phyloP scores from a whole-genome alignment of 208 protist genomes.

The Leishmania lainsoni region DNA sequence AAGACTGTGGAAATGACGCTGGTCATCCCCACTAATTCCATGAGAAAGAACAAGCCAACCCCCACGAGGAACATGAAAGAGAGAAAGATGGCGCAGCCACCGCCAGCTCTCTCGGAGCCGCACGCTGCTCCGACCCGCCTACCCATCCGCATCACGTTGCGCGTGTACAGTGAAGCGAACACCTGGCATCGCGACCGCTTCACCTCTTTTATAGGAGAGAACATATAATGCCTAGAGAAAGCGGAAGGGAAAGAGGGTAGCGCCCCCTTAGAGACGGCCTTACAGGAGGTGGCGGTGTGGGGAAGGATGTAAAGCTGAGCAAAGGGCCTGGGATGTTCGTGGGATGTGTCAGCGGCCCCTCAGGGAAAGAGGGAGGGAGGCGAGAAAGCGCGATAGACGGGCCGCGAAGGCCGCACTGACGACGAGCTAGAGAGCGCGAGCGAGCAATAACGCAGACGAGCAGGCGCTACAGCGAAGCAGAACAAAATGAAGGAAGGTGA shows the following conservation, averaged over 20 bases:
- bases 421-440: too few species aligned
- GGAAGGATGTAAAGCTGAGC: not conserved
- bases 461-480: too few species aligned
- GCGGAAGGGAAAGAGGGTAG: not conserved
- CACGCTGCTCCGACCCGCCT: constrained; percentile 9
- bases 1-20: not conserved
- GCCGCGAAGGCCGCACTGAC: too few species aligned
- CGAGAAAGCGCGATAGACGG: too few species aligned
- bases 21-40: not conserved
- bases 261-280: not conserved
- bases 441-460: too few species aligned
- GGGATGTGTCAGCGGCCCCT: too few species aligned
- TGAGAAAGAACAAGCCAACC: not conserved
- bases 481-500: too few species aligned
- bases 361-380: too few species aligned
- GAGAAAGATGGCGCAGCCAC: constrained; percentile 9
- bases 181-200: too few species aligned
- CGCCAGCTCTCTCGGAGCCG: constrained; percentile 20
- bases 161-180: constrained; percentile 13
- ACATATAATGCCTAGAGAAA: not conserved
- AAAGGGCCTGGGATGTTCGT: too few species aligned
- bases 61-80: not conserved
- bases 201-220: not conserved
- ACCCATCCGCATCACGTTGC: constrained; percentile 11
- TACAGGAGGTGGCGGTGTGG: not conserved